Evolutionary conservation across 305 asterid genomes (phyloP), one percentile per base, ranked within the genome.

Genomic region (Fraxinus ornus): DNA sequence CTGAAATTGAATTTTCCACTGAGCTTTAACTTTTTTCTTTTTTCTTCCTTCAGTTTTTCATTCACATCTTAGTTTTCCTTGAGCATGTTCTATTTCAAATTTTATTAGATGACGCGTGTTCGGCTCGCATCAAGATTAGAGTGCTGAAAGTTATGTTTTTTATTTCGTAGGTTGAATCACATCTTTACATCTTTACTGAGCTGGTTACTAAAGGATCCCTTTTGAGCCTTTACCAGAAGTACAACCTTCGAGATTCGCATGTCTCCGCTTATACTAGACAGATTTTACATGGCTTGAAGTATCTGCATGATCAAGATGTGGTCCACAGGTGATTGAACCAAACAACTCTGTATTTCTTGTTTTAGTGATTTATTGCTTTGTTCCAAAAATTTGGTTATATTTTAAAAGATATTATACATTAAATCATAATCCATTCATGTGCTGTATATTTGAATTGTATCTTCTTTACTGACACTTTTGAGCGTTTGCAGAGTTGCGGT

Each of bases 181-280:
- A 90, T 81, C 95, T 96, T 74, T 96, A 92, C 86, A 96, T 96
- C 68, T 96, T 94, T 87, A 94, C 94, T 26, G 99, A 96, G 94
- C 92, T 93, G 33, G 95, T 94, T 62, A 85, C 95, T 21, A 86
- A 93, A 86, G 99, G 99, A 81, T 94, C 98, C 76, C 98, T 96
- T 78, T 82, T 92, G 86, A 90, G 88, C 77, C 93, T 93, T 78
- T 96, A 96, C 89, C 93, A 90, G 92, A 91, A 87, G 85, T 93
- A 91, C 84, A 79, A 80, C 75, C 97, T 96, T 81, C 87, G 86
- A 80, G 98, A 96, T 85, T 86, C 95, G 30, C 97, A 89, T 75
- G 98, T 93, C 75, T 94, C 95, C 52, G 87, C 89, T 80, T 96
- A 94, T 80, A 92, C 99, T 49, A 89, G 98, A 85, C 99, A 96